A percentile compares a stretch with the other conserved stretches of the same genome.
Evolutionary conservation across 768 basidiomycete species (phyloP).

Genomic region (Trichaptum fuscoviolaceum): DNA sequence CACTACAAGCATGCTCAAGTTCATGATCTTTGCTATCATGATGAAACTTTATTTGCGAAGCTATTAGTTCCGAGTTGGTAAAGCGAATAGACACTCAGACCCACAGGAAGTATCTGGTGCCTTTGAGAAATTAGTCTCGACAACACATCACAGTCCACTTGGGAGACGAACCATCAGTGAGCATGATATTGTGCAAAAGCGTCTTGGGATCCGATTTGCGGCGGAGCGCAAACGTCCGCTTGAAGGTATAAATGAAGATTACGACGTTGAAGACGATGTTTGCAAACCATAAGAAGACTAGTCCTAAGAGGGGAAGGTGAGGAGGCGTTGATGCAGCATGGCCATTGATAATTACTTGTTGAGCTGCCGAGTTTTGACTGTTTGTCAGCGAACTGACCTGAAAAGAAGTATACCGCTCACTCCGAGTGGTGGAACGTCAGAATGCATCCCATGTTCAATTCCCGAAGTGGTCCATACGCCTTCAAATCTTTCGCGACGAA

Average conservation of each 20-base stretch:
- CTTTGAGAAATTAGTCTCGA: neutral
- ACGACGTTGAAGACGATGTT: neutral
- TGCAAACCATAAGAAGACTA: neutral
- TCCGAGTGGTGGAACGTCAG: neutral
- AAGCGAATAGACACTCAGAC: neutral
- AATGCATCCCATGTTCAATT: neutral
- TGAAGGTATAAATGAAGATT: neutral
- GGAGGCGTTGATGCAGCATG: neutral
- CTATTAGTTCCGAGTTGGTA: neutral
- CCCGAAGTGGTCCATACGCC: neutral
- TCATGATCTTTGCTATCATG: neutral
- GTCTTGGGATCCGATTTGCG: neutral
- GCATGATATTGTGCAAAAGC: neutral
- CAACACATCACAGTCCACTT: neutral
- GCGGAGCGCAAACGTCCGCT: neutral
- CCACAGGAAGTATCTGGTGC: neutral
- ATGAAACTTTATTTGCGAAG: neutral
- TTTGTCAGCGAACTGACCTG: neutral
- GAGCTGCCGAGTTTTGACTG: neutral
- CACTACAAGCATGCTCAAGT: neutral
- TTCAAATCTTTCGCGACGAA: neutral
- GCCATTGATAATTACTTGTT: neutral
- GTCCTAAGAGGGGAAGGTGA: neutral
- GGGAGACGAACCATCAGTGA: neutral
- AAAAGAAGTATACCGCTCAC: neutral